phyloP scores from a whole-genome alignment of 306 rosid species.

The Vigna unguiculata region DNA sequence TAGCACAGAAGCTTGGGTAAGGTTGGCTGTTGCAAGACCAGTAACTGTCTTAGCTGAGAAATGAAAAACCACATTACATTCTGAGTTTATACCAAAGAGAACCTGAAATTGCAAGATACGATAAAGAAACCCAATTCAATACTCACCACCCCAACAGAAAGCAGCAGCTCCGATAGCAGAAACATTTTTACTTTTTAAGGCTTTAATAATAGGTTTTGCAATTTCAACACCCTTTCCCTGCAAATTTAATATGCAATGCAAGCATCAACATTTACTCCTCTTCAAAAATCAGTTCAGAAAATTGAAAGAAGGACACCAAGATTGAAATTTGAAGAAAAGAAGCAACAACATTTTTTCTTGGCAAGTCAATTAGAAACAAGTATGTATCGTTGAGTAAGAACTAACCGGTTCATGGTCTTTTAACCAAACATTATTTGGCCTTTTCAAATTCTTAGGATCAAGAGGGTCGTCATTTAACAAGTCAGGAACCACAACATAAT shows the following conservation, averaged over 20 bases:
- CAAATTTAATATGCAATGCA: no score
- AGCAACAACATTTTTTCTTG: neutral
- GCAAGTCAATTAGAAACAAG: neutral
- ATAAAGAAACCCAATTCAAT: neutral
- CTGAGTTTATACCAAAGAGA: neutral
- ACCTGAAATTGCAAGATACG: no score
- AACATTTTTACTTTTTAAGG: conserved; percentile 57
- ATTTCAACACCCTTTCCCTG: conserved; percentile 65
- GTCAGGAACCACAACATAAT: conserved; percentile 69
- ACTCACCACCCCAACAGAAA: no score
- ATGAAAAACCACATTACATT: neutral
- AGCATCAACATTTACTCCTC: no score
- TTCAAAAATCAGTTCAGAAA: neutral
- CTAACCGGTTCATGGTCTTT: conserved; percentile 62
- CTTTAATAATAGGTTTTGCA: conserved; percentile 61
- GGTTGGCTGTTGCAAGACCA: conserved; percentile 50
- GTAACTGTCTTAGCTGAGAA: conserved; percentile 68
- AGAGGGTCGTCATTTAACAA: conserved; percentile 68
- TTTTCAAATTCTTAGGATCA: conserved; percentile 40
- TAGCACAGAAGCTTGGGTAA: conserved; percentile 59
- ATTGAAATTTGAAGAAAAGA: neutral
- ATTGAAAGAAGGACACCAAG: neutral
- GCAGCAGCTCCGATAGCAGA: conserved; percentile 69
- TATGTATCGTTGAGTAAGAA: neutral
- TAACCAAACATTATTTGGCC: conserved; percentile 63